Percentiles rank a stretch among this genome's conserved stretches.
These are phyloP conservation scores for Eremothecium gossypii DNA, from an alignment of 1,139 yeast species.

Conservation along the genomic window DNA sequence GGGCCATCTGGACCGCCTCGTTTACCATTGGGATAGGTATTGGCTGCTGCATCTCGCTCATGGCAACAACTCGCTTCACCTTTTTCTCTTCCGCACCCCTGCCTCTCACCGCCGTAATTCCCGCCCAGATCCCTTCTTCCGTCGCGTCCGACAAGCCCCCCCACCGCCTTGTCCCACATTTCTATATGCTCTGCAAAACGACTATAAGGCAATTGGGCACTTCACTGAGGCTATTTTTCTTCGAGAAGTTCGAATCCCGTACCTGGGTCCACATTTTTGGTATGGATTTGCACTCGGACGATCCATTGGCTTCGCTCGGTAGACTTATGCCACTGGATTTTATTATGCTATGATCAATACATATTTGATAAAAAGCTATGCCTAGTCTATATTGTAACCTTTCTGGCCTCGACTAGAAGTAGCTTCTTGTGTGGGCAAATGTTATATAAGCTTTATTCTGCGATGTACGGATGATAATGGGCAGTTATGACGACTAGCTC, in stretches of 20 bases:
- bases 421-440: too few relatives aligned
- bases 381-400: too few relatives aligned
- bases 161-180: conserved; percentile 12
- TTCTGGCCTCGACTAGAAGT: too few relatives aligned
- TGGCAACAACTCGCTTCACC: conserved; percentile 10
- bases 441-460: too few relatives aligned
- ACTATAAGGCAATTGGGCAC: not conserved
- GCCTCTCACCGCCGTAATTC: not conserved
- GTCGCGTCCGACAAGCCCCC: conserved; percentile 1
- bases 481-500: too few relatives aligned
- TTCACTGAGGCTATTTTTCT: not conserved
- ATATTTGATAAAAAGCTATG: conserved; percentile 1
- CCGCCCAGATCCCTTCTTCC: not conserved
- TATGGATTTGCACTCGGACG: conserved; percentile 1
- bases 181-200: conserved; percentile 12
- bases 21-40: conserved; percentile 26
- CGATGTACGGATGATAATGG: too few relatives aligned
- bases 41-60: conserved; percentile 19
- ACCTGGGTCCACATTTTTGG: conserved; percentile 3
- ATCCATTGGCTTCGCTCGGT: not conserved
- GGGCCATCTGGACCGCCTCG: conserved; percentile 26
- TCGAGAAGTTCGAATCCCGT: conserved; percentile 2
- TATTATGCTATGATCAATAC: conserved; percentile 1
- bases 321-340: conserved; percentile 3
- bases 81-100: not conserved